A percentile compares a stretch with the other conserved stretches of the same genome.
phyloP scores from a whole-genome alignment of 1,139 yeast genomes.

The Candida glucosophila region DNA sequence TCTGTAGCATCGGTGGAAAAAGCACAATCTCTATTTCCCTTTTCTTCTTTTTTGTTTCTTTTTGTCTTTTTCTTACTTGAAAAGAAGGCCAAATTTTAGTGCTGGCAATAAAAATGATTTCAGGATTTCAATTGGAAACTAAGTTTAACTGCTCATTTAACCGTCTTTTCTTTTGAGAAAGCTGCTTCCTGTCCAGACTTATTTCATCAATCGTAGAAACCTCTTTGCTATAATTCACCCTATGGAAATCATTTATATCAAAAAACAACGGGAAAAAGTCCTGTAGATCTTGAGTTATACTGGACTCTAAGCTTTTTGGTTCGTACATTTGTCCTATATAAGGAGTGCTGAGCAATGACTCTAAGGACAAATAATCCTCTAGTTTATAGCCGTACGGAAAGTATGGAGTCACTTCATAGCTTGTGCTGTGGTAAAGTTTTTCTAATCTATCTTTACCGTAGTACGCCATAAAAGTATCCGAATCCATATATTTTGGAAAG shows the following conservation, averaged over 20 bases:
- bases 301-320: slow-evolving; percentile 7
- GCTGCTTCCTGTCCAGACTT: neutral
- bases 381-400: slow-evolving; percentile 18
- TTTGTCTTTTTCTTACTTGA: too few relatives aligned
- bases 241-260: slow-evolving; percentile 16
- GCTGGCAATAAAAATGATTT: too few relatives aligned
- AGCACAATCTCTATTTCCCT: too few relatives aligned
- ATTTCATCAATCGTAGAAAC: slow-evolving; percentile 6
- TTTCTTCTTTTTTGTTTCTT: too few relatives aligned
- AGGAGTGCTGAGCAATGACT: slow-evolving; percentile 14
- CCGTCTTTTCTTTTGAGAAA: too few relatives aligned
- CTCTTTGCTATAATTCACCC: slow-evolving; percentile 15
- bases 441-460: slow-evolving; percentile 19
- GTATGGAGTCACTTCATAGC: slow-evolving; percentile 25
- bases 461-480: slow-evolving; percentile 16
- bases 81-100: too few relatives aligned
- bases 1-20: too few relatives aligned
- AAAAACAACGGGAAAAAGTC: slow-evolving; percentile 24
- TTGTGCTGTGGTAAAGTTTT: slow-evolving; percentile 2
- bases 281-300: slow-evolving; percentile 13
- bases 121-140: too few relatives aligned
- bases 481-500: slow-evolving; percentile 12
- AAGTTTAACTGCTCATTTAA: too few relatives aligned
- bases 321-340: slow-evolving; percentile 9
- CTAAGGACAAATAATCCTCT: slow-evolving; percentile 11